Conservation (phyloP, 2,329 filamentous ascomycete species). For the Penicillium sumatraense region DNA sequence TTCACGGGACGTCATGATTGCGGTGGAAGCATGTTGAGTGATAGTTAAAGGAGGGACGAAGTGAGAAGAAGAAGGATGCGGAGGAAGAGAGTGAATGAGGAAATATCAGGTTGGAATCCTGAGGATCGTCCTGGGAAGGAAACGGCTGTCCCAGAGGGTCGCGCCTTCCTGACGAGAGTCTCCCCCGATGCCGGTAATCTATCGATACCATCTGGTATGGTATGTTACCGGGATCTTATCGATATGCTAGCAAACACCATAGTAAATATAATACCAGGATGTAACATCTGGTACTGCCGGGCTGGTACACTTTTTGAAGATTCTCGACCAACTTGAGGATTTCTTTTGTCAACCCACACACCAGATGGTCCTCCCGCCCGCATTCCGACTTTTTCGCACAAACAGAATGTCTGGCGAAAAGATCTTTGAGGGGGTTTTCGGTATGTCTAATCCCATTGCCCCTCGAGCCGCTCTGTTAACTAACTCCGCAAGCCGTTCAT, state of each 20-base stretch:
- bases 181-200: constrained; percentile 21
- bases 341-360: background rate
- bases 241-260: constrained; percentile 1
- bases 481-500: constrained; percentile 71
- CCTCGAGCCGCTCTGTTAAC: background rate
- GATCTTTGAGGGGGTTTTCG: constrained; percentile 67
- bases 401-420: constrained; percentile 50
- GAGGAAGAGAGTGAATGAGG: background rate
- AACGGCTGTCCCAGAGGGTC: constrained; percentile 4
- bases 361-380: constrained; percentile 37
- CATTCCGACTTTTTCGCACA: constrained; percentile 36
- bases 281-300: no score
- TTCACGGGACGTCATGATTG: constrained; percentile 50
- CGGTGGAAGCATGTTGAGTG: constrained; percentile 36
- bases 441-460: constrained; percentile 42
- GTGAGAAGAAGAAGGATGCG: background rate
- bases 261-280: background rate
- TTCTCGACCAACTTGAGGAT: background rate
- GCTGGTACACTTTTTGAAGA: background rate
- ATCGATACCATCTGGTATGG: no score
- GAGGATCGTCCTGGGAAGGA: constrained; percentile 5
- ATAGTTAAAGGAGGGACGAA: background rate
- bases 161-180: no score
- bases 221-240: no score
- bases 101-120: no score